Evolutionary conservation across 371 early-diverging fungal genomes (phyloP).

Genomic region (Dichotomocladium elegans): DNA sequence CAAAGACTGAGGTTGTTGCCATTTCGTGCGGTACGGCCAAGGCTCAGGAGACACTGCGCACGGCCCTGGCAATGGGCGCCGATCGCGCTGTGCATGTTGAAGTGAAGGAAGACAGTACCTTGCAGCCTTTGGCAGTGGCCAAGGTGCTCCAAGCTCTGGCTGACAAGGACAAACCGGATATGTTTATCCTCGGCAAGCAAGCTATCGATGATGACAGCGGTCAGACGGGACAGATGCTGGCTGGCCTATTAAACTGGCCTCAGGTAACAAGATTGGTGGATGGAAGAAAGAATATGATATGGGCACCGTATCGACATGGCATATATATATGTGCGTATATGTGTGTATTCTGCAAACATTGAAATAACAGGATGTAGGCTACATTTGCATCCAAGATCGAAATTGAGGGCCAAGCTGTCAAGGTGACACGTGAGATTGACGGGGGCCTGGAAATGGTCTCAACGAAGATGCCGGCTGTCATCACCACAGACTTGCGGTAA

Average conservation of each 20-base stretch:
- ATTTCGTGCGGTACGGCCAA: conserved; percentile 90
- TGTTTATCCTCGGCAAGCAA: conserved; percentile 97
- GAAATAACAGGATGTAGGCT: conserved; percentile 59
- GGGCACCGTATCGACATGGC: background rate
- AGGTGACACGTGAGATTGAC: conserved; percentile 94
- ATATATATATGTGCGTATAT: background rate
- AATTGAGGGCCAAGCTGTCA: conserved; percentile 63
- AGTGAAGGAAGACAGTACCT: conserved; percentile 63
- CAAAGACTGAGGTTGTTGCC: conserved; percentile 79
- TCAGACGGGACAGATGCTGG: conserved; percentile 98
- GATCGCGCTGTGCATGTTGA: conserved; percentile 96
- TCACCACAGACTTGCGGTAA: conserved; percentile 95
- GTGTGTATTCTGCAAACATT: background rate
- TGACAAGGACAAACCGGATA: conserved; percentile 89
- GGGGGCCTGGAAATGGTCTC: conserved; percentile 93
- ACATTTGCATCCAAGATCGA: conserved; percentile 97
- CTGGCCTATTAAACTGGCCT: conserved; percentile 92
- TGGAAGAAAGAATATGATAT: no score
- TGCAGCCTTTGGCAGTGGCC: conserved; percentile 88
- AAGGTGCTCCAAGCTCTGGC: conserved; percentile 86
- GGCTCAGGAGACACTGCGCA: conserved; percentile 89
- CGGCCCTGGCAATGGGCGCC: conserved; percentile 98
- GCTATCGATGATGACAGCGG: conserved; percentile 97
- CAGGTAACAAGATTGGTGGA: no score
- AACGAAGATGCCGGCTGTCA: conserved; percentile 83